Evolutionary conservation across 306 rosid species (phyloP).

Genomic region (Prunus dulcis): DNA sequence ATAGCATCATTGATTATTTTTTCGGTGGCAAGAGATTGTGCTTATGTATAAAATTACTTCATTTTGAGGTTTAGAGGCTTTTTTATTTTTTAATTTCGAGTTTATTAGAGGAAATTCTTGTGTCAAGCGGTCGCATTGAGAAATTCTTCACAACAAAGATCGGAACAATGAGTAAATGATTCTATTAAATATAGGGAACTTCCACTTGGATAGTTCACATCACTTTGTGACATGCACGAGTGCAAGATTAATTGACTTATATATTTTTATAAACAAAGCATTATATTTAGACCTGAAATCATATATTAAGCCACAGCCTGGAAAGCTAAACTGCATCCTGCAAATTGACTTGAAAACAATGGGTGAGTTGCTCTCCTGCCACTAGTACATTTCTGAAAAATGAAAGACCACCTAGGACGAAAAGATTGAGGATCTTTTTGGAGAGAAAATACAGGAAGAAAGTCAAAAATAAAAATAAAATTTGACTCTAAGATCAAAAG

Average conservation of each 20-base stretch:
- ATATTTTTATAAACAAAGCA: background rate
- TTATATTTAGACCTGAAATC: too few relatives aligned
- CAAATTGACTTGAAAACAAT: background rate
- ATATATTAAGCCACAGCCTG: background rate
- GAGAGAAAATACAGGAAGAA: background rate
- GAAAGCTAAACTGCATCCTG: background rate
- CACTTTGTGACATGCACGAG: background rate
- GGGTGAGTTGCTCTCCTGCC: background rate
- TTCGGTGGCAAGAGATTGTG: too few relatives aligned
- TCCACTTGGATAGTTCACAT: background rate
- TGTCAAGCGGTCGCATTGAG: too few relatives aligned
- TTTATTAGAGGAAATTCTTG: too few relatives aligned
- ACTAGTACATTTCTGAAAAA: background rate
- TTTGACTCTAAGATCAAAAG: slow-evolving; percentile 8
- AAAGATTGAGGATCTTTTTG: background rate
- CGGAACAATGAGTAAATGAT: background rate
- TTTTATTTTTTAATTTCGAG: too few relatives aligned
- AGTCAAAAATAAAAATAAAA: background rate
- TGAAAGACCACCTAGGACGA: background rate
- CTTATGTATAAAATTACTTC: too few relatives aligned
- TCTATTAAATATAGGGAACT: background rate
- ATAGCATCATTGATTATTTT: background rate
- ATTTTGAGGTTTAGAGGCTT: too few relatives aligned
- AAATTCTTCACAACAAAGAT: background rate
- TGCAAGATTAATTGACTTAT: background rate